Percentiles rank a stretch among this genome's conserved stretches.
Conservation (phyloP, 768 basidiomycete species). For the Termitomyces sp. region DNA sequence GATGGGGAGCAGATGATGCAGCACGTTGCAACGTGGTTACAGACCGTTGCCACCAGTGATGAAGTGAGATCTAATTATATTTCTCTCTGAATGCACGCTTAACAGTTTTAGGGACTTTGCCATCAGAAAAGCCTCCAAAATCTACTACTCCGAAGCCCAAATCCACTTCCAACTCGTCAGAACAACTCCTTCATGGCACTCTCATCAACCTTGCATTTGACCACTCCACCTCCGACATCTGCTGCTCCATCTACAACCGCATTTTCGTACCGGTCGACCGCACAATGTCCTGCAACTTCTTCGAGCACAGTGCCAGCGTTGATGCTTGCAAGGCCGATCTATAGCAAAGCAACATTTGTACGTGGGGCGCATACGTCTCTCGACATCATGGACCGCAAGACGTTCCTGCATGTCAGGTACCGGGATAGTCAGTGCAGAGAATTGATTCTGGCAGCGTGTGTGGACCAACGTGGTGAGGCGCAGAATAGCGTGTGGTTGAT, state of each 20-base stretch:
- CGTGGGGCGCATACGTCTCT: constrained; percentile 33
- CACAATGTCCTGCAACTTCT: constrained; percentile 50
- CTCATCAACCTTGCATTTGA: constrained; percentile 38
- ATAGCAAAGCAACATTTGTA: constrained; percentile 33
- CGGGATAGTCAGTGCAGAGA: constrained; percentile 59
- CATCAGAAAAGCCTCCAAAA: constrained; percentile 51
- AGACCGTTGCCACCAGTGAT: constrained; percentile 48
- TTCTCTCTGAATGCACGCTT: neutral
- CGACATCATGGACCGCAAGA: constrained; percentile 42
- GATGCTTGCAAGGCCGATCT: constrained; percentile 50
- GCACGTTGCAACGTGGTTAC: constrained; percentile 59
- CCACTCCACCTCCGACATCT: constrained; percentile 48
- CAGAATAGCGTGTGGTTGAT: constrained; percentile 66
- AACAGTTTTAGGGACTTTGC: constrained; percentile 49
- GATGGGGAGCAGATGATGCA: constrained; percentile 41
- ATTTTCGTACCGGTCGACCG: constrained; percentile 62
- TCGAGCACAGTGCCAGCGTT: constrained; percentile 49
- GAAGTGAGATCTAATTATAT: constrained; percentile 40
- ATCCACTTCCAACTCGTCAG: constrained; percentile 67
- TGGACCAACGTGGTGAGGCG: constrained; percentile 77
- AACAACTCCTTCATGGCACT: constrained; percentile 48
- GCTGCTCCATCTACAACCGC: constrained; percentile 68
- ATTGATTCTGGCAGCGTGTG: constrained; percentile 73
- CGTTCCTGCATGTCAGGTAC: constrained; percentile 77
- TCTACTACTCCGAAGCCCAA: constrained; percentile 40